A percentile compares a stretch with the other conserved stretches of the same genome.
Conservation (phyloP, 768 basidiomycete genomes). For the Mycena leptocephala region DNA sequence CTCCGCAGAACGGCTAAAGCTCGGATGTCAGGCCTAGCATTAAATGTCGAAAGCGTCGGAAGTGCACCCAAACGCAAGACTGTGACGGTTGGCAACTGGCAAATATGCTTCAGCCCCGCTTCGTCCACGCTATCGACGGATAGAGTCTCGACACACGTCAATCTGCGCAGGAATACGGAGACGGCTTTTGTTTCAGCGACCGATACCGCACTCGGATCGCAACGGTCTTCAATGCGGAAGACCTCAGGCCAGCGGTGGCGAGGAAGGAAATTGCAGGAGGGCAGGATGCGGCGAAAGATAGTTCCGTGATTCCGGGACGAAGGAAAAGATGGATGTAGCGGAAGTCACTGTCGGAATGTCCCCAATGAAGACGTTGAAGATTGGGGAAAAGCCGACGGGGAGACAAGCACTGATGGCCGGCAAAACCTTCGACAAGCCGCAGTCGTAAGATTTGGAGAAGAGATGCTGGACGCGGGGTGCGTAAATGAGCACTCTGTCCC, state of each 20-base stretch:
- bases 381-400: background rate
- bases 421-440: background rate
- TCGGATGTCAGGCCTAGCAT: background rate
- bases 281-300: background rate
- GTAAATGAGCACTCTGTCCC: slow-evolving; percentile 18
- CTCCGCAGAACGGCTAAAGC: background rate
- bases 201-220: background rate
- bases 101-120: background rate
- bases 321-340: slow-evolving; percentile 1
- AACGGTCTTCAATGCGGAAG: background rate
- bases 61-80: background rate
- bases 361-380: slow-evolving; percentile 6
- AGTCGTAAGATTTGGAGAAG: background rate
- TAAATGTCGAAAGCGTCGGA: background rate
- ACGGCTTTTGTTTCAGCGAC: background rate
- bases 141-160: slow-evolving; percentile 7
- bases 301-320: background rate
- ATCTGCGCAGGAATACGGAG: slow-evolving; percentile 2
- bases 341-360: background rate
- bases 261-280: background rate
- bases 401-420: background rate
- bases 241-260: background rate
- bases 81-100: background rate
- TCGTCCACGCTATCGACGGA: background rate
- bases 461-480: slow-evolving; percentile 1